These are phyloP conservation scores for Pseudogymnoascus sp. DNA, from an alignment of 2,329 filamentous ascomycete genomes.

Conservation along the genomic window DNA sequence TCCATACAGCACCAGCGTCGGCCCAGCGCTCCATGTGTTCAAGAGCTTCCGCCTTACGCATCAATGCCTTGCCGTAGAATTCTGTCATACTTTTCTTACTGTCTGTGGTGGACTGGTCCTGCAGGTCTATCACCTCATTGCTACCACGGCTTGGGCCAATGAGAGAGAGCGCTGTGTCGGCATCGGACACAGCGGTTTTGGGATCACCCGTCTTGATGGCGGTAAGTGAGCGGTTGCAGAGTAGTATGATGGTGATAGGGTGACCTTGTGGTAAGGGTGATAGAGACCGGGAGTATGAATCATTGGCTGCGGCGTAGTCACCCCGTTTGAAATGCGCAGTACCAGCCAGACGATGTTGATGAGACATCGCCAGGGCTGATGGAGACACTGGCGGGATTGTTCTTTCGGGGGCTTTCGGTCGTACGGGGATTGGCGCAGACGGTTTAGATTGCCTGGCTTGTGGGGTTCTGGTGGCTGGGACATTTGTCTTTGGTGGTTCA, in stretches of 20 bases:
- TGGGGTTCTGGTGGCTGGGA: constrained; percentile 33
- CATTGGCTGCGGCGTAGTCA: constrained; percentile 82
- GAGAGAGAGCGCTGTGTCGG: constrained; percentile 70
- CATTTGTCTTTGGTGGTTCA: constrained; percentile 26
- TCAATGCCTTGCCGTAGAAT: constrained; percentile 87
- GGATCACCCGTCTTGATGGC: constrained; percentile 87
- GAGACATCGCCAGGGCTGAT: constrained; percentile 66
- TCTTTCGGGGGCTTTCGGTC: constrained; percentile 43
- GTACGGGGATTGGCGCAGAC: constrained; percentile 38
- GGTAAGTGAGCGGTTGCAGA: constrained; percentile 86
- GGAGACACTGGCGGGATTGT: constrained; percentile 59
- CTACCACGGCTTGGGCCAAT: constrained; percentile 77
- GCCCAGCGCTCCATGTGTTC: constrained; percentile 93
- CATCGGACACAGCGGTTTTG: constrained; percentile 78
- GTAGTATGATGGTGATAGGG: constrained; percentile 78
- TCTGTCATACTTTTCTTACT: constrained; percentile 81
- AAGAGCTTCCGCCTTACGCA: constrained; percentile 89
- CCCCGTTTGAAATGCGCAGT: constrained; percentile 90
- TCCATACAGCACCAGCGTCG: constrained; percentile 78
- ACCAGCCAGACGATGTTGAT: constrained; percentile 71
- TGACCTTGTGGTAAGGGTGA: constrained; percentile 68
- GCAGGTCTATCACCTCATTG: constrained; percentile 69
- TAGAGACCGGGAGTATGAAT: constrained; percentile 73
- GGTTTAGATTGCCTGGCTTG: constrained; percentile 38
- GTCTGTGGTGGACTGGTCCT: constrained; percentile 48